Base-by-base conservation (phyloP, 1,284 basidiomycete species). In the Fomitopsis palustris region DNA sequence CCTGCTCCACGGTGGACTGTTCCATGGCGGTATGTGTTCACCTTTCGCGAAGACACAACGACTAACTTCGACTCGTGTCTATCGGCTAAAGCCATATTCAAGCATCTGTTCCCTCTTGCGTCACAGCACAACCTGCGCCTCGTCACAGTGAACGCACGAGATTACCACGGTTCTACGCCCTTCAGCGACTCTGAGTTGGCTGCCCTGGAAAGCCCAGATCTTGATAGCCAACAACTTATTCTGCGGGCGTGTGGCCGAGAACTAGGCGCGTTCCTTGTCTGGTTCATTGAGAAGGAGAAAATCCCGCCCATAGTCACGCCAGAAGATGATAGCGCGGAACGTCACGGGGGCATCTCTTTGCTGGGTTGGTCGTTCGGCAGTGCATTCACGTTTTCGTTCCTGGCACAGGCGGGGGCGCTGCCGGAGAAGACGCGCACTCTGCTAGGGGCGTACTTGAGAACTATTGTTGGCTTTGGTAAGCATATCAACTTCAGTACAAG, bases 91-190 rank as follows among this genome's bases (percentile, higher is more conserved):
- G 43, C 43, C n/a, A 49, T 51, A 12, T 56, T 49, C 27, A 25
- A 42, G 23, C 55, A 23, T 10, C 25, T 57, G 31, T 31, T 51
- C 16, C 55, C 55, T 4, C 38, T 25, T 45, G 55, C 55, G 6
- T 45, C 43, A 7, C 39, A 7, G n/a, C 9, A 51, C 25, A 52
- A 39, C 38, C 16, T 57, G 35, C 55, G 55, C 23, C 23, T 49
- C 23, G 45, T 49, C 45, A 23, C 45, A 12, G 12, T 49, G 45
- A 55, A 43, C 29, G 25, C 17, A 43, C 67, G 72, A 12, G 72
- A 69, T 37, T 73, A 74, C 39, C 66, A 62, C 16, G 69, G 67
- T 4, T 68, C 68, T 27, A 65, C 64, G 8, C 64, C 63, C 4
- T 65, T 62, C 23, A 61, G 61, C 1, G 35, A 56, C 17, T 55